A percentile compares a stretch with the other conserved stretches of the same genome.
Evolutionary conservation across 768 basidiomycete species (phyloP).

Genomic region (Fomitopsis pulvina): DNA sequence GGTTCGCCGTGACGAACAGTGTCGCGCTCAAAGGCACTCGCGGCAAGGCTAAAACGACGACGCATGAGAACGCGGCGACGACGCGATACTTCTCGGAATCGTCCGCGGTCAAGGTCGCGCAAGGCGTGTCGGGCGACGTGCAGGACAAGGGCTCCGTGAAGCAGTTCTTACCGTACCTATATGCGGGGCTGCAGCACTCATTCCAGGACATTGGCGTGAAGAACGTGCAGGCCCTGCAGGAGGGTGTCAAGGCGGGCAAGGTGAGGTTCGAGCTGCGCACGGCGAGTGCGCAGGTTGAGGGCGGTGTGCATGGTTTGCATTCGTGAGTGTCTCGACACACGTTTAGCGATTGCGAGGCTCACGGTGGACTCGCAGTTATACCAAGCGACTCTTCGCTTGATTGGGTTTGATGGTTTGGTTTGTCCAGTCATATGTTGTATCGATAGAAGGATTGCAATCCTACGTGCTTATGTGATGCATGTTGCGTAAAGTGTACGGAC

Average conservation of each 20-base stretch:
- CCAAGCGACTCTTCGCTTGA: conserved; percentile 8
- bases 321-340: conserved; percentile 70
- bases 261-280: conserved; percentile 92
- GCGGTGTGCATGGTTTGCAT: conserved; percentile 92
- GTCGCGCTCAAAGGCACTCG: conserved; percentile 14
- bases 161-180: conserved; percentile 84
- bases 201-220: conserved; percentile 87
- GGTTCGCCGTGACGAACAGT: conserved; percentile 22
- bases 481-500: too few relatives aligned
- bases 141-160: conserved; percentile 95
- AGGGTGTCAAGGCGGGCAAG: conserved; percentile 53
- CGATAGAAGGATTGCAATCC: too few relatives aligned
- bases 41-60: conserved; percentile 40
- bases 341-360: too few relatives aligned
- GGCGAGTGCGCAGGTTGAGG: conserved; percentile 92
- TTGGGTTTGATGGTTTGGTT: neutral
- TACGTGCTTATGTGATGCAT: too few relatives aligned
- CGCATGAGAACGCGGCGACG: conserved; percentile 89
- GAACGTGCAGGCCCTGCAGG: conserved; percentile 59
- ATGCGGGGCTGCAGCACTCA: conserved; percentile 84
- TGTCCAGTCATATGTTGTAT: too few relatives aligned
- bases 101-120: conserved; percentile 91
- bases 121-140: conserved; percentile 94
- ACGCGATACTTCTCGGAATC: conserved; percentile 93
- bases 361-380: too few relatives aligned